Percentiles rank a stretch among this genome's conserved stretches.
These are phyloP conservation scores for Triticum turgidum DNA, from an alignment of 176 grass and related monocot genomes.

Conservation along the genomic window DNA sequence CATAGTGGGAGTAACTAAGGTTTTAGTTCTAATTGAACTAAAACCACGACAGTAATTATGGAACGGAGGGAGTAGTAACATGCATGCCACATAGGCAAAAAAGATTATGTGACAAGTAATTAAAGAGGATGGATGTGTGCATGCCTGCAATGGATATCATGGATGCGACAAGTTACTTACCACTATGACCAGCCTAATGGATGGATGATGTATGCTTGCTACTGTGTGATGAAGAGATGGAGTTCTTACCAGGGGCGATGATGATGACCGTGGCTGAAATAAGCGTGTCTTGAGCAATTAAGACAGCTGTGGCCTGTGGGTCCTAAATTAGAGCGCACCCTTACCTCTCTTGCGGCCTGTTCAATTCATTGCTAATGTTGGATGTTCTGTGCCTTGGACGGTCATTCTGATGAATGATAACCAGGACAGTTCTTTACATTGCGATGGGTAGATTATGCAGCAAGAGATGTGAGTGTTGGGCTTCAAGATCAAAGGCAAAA, in stretches of 20 bases:
- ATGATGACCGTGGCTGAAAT: background rate
- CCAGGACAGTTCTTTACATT: background rate
- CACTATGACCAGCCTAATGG: background rate
- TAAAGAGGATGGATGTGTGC: no score
- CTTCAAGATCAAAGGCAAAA: background rate
- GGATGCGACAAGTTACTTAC: no score
- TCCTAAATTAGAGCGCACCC: background rate
- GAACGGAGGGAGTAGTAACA: no score
- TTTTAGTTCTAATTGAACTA: no score
- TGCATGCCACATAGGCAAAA: no score
- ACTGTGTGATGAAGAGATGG: no score
- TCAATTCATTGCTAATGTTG: background rate
- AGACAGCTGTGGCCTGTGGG: background rate
- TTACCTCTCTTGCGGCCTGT: background rate
- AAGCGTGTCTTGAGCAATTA: background rate
- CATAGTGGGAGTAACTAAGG: no score
- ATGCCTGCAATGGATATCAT: no score
- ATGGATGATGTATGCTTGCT: no score
- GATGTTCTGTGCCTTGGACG: background rate
- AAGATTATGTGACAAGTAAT: no score
- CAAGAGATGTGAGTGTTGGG: background rate
- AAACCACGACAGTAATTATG: no score
- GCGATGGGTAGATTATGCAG: background rate
- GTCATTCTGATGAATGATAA: constrained; percentile 2
- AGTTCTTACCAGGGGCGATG: constrained; percentile 9